Percentiles rank a stretch among this genome's conserved stretches.
Conservation (phyloP, 352 stramenopile species). For the Chrysophaeum taylorii region DNA sequence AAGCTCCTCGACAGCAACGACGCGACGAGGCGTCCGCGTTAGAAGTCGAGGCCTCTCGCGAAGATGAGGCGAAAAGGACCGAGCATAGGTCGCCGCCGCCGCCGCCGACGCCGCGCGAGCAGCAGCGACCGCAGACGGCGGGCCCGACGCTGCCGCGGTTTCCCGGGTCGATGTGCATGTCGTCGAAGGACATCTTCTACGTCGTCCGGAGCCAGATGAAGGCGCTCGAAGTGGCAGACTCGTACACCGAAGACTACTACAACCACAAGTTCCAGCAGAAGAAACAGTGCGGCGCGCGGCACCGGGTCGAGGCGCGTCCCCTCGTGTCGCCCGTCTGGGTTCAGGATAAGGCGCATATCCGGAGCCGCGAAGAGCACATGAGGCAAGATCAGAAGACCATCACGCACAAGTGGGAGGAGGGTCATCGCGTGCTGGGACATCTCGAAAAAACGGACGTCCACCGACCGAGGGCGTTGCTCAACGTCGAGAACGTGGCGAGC, state of each 20-base stretch:
- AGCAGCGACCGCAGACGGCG: no score
- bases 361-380: neutral
- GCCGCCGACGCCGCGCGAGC: no score
- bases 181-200: neutral
- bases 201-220: neutral
- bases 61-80: no score
- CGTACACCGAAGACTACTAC: conserved; percentile 9
- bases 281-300: neutral
- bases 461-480: neutral
- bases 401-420: conserved; percentile 4
- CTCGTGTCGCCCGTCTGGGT: conserved; percentile 5
- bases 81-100: no score
- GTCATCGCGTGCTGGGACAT: neutral
- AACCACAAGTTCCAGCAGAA: neutral
- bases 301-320: neutral
- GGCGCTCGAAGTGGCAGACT: neutral
- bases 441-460: neutral
- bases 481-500: neutral
- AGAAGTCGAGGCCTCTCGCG: no score
- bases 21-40: no score
- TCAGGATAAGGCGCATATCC: neutral
- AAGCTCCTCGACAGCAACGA: no score
- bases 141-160: neutral
- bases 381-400: neutral
- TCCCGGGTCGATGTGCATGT: neutral